Base-by-base conservation (phyloP, 306 rosid genomes). In the Vicia faba region DNA sequence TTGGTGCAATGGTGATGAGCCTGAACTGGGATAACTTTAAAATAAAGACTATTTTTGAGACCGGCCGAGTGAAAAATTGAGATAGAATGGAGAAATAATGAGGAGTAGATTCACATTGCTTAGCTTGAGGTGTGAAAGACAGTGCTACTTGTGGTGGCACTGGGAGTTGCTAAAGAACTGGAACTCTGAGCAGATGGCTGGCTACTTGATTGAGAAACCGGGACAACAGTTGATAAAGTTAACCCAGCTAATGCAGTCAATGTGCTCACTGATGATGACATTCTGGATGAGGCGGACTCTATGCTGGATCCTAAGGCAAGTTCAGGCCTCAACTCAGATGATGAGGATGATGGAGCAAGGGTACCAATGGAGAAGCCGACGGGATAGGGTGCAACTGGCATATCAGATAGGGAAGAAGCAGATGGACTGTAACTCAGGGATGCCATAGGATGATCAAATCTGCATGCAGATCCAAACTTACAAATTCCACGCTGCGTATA, bases 341-440 rank as follows among this genome's bases (percentile, higher is more conserved):
- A 91, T 29, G 96, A 85, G 46, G 92, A 91, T 41, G 97, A 86
- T 2, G 87, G 95, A 56, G 99, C 97, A 73, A 93, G 89, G 20
- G 85, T 88, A 25, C 87, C 97, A 9, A 82, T 65, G 48, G 95
- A 80, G n/a, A 97, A 93, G 81, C 97, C 96, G 70, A 93, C 90
- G 31, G 97, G 97, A 82, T 84, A 90, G 1, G 97, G 99, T 40
- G 97, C 91, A 54, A 88, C 99, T 1, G 96, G 96, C 85, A 95
- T 86, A 78, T 88, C 97, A 25, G 95, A 79, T 35, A 91, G 85
- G 54, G 99, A 95, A 55, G 95, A 95, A 15, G 97, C 90, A 43
- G 97, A 90, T 76, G 96, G 95, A 71, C 97, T 95, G 53, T 91
- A 91, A 80, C 95, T 91, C 62, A 95, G 78, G 63, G 96, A 78